Percentiles rank a stretch among this genome's conserved stretches.
Conservation (phyloP, 805 yeast genomes). For the Grigorovia jiainica region DNA sequence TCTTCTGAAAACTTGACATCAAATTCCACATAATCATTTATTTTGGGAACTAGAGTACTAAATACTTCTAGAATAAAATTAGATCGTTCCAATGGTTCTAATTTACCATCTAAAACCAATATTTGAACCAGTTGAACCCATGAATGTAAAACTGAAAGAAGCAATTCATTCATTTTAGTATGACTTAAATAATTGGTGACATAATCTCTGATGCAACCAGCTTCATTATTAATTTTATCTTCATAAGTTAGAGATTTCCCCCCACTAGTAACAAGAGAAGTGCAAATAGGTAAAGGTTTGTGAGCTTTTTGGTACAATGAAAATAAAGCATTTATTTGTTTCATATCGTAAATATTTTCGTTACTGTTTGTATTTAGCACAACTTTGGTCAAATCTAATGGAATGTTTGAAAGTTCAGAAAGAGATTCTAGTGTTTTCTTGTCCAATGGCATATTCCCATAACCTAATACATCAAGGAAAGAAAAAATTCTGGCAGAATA, state of each 20-base stretch:
- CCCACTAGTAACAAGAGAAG: neutral
- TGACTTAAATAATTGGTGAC: conserved; percentile 39
- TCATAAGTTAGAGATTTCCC: neutral
- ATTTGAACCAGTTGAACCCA: conserved; percentile 81
- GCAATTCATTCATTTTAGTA: conserved; percentile 40
- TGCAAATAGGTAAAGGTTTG: neutral
- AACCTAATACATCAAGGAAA: conserved; percentile 62
- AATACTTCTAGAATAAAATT: conserved; percentile 68
- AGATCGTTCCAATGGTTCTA: conserved; percentile 37
- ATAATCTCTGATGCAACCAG: conserved; percentile 14
- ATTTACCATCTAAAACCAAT: conserved; percentile 52
- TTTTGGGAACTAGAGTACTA: conserved; percentile 65
- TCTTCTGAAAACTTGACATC: conserved; percentile 65
- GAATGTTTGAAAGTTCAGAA: conserved; percentile 26
- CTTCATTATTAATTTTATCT: conserved; percentile 10
- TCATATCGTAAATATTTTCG: conserved; percentile 35
- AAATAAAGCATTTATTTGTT: conserved; percentile 31
- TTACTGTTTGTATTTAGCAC: conserved; percentile 19
- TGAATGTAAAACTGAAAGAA: conserved; percentile 56
- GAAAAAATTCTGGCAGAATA: conserved; percentile 62
- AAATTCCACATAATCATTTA: conserved; percentile 61
- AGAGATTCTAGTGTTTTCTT: conserved; percentile 18
- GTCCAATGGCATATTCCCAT: conserved; percentile 35
- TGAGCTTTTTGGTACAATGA: conserved; percentile 17
- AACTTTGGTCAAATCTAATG: conserved; percentile 21